Evolutionary conservation across 176 grass and related monocot genomes (phyloP).

Genomic region (Hsuehochloa calcarea): DNA sequence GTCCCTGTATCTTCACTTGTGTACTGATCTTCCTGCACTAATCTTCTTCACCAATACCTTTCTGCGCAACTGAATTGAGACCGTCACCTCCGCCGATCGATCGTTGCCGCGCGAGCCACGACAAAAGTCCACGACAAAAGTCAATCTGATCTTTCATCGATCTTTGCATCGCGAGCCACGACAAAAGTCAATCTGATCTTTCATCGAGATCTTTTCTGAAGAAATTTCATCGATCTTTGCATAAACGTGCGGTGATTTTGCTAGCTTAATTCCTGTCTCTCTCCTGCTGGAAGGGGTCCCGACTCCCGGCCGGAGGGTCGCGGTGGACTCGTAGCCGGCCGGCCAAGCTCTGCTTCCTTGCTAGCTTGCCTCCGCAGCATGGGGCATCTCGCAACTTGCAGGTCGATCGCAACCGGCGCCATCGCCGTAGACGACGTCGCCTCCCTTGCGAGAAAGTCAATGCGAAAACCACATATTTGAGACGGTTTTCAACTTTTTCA

Average conservation of each 20-base stretch:
- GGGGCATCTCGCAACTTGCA: neutral
- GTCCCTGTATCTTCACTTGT: neutral
- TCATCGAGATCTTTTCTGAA: neutral
- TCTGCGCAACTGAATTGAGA: neutral
- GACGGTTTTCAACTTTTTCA: too few relatives aligned
- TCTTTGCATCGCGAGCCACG: too few relatives aligned
- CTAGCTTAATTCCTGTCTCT: neutral
- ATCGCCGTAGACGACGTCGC: neutral
- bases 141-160: neutral
- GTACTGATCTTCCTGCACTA: too few relatives aligned
- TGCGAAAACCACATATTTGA: fast-evolving
- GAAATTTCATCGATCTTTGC: too few relatives aligned
- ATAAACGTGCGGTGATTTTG: neutral
- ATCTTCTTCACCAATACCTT: too few relatives aligned
- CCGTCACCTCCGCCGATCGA: neutral
- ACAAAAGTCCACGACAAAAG: too few relatives aligned
- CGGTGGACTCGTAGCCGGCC: too few relatives aligned
- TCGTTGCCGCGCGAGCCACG: neutral
- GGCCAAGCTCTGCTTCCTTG: too few relatives aligned
- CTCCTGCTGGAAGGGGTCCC: neutral
- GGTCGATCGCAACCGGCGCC: too few relatives aligned
- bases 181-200: neutral
- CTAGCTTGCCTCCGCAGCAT: neutral
- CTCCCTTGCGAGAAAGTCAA: too few relatives aligned
- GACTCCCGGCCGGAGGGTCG: too few relatives aligned